Base-by-base conservation (phyloP, 208 protist genomes). In the Leptomonas seymouri region DNA sequence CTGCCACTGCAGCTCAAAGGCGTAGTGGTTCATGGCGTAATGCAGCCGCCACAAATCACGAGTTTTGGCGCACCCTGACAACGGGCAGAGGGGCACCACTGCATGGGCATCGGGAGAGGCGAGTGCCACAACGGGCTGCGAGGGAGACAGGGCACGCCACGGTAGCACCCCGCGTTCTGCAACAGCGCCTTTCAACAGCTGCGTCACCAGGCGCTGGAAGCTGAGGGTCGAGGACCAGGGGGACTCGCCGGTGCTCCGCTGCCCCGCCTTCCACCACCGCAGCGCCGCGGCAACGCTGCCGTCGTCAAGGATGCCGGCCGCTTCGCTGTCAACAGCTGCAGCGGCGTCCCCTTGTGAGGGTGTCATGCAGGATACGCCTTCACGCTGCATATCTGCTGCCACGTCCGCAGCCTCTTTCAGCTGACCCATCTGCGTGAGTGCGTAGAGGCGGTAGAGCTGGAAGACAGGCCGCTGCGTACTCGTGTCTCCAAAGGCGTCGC, bases 11-110 rank as follows among this genome's bases (percentile, higher is more conserved):
- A 60, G 28, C 34, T 30, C 36, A 5, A 66, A 27, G 49, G 72
- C 74, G 51, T 56, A 70, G 31, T n/a, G 64, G 53, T 82, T 84
- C 61, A 87, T 70, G n/a, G 56, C 67, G 44, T 45, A 34, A 76
- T 87, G 82, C 50, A 87, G 68, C 61, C 67, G 58, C 61, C 74
- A 75, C 39, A 71, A n/a, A 30, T 50, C 63, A 15, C 51, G 62
- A 16, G 76, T 71, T 44, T 60, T 71, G 48, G 57, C 68, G 31
- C 28, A 78, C 36, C 54, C 74, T 5, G 59, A 78, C 50, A 74
- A 20, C 55, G 60, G 21, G 23, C 70, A 63, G n/a, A 56, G 48
- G 16, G 66, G 73, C 31, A 71, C 44, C 27, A 73, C n/a, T 0
- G 66, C 23, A 20, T 46, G 36, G 11, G 73, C 66, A 28, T 50